Percentiles rank a stretch among this genome's conserved stretches.
Conservation (phyloP, 495 filamentous ascomycete species). For the Podospora fimiseda region DNA sequence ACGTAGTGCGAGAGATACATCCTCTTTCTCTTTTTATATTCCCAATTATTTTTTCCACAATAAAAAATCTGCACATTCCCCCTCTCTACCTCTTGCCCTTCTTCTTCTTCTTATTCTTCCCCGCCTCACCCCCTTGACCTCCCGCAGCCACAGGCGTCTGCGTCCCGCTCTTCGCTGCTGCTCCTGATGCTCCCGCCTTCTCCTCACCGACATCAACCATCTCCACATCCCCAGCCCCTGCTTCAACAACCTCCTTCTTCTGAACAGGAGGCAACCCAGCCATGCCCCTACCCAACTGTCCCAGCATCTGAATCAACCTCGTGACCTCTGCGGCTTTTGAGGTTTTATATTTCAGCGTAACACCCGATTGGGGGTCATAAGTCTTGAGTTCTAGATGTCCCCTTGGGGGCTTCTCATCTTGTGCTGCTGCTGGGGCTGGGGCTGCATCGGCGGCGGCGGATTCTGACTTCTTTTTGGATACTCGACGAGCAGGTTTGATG, state of each 20-base stretch:
- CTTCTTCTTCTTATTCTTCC: too few species aligned
- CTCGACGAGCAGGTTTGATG: conserved; percentile 44
- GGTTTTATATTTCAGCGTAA: conserved; percentile 82
- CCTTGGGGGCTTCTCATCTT: conserved; percentile 26
- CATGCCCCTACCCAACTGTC: conserved; percentile 60
- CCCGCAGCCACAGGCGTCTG: too few species aligned
- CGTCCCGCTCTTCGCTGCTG: conserved; percentile 19
- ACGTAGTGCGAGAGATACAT: too few species aligned
- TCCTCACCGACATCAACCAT: conserved; percentile 12
- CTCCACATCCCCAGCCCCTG: conserved; percentile 37
- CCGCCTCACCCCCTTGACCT: conserved; percentile 41
- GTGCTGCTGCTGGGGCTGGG: conserved; percentile 4
- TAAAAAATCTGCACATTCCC: too few species aligned
- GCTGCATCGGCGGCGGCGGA: conserved; percentile 5
- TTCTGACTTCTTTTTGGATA: conserved; percentile 21
- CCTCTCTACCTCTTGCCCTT: conserved; percentile 47
- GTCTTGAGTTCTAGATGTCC: conserved; percentile 80
- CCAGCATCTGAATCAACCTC: conserved; percentile 67
- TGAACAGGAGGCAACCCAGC: conserved; percentile 42
- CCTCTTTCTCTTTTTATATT: too few species aligned
- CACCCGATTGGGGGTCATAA: conserved; percentile 75
- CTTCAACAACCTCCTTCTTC: conserved; percentile 36
- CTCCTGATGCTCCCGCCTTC: too few species aligned
- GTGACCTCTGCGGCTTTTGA: conserved; percentile 87
- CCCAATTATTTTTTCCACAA: too few species aligned